Evolutionary conservation across 495 filamentous ascomycete genomes (phyloP), one percentile per base, ranked within the genome.

Genomic region (Pseudomonodictys pantanalensis): DNA sequence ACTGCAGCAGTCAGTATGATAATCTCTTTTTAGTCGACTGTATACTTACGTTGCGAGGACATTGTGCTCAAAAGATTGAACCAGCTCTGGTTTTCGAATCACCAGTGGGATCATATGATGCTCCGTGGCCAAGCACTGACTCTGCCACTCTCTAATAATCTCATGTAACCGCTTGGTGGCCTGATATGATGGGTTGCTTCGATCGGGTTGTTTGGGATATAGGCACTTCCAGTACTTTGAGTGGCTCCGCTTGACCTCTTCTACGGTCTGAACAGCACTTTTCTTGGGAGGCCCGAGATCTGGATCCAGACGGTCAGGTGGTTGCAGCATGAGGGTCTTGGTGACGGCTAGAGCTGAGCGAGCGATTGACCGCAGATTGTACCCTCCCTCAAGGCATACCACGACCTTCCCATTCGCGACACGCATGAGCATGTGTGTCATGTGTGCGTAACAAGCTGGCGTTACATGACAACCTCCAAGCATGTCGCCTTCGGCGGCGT

Each of bases 401-500:
- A 89, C 89, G 43, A 97, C 78, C 69, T 93, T 96, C 33, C 93
- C 93, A 42, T 85, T 78, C 2, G 93, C 92, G n/a, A 99, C 81
- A 11, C 87, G 86, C 91, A 97, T 97, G 17, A 99, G 81, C 92
- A 97, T 96, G 68, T 96, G 89, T 8, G 95, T 97, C 93, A 99
- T 97, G 67, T 97, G 92, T 18, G 91, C 90, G 70, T 97, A 99
- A 68, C 95, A 92, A 22, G 84, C 73, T 0, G 93, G 93, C 0
- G 91, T 86, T 4, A 97, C 92, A 64, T 87, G 91, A 70, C 95
- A 99, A 29, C 86, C 90, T 33, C 93, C 93, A 18, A 99, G 79
- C 52, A 89, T 85, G 72, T 99, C 93, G 7, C 95, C 93, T 41
- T 83, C 89, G 1, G 93, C 93, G 4, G 93, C 93, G 73, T 99